These are phyloP conservation scores for Triticum urartu DNA, from an alignment of 176 grass and related monocot species.

Conservation along the genomic window DNA sequence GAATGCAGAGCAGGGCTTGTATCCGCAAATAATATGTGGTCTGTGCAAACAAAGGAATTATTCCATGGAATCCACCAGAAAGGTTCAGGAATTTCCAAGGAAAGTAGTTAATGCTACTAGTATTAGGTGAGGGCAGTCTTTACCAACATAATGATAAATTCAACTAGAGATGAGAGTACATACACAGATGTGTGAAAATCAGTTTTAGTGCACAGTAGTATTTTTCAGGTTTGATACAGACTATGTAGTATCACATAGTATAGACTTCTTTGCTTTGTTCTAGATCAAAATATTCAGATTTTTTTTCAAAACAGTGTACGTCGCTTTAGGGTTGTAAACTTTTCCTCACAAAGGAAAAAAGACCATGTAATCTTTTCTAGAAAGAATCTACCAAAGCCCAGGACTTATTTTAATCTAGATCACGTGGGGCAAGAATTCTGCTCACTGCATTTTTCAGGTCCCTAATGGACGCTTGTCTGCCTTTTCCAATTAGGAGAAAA, in stretches of 20 bases:
- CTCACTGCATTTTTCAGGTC: background rate
- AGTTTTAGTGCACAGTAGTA: background rate
- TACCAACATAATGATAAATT: background rate
- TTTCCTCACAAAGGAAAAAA: background rate
- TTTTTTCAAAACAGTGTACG: too few species aligned
- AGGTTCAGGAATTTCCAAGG: background rate
- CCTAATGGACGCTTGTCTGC: background rate
- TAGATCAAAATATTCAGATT: too few species aligned
- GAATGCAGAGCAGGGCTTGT: background rate
- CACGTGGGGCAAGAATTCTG: background rate
- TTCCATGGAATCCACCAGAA: background rate
- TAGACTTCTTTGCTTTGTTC: too few species aligned
- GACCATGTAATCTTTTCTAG: background rate
- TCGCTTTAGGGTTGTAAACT: background rate
- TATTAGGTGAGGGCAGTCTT: background rate
- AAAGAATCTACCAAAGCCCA: background rate
- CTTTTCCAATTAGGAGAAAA: slow-evolving; percentile 7
- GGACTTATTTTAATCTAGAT: slow-evolving; percentile 15
- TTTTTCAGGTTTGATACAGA: background rate
- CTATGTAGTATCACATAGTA: background rate
- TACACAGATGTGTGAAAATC: background rate
- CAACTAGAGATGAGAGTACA: too few species aligned
- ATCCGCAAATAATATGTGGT: background rate
- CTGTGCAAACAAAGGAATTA: background rate
- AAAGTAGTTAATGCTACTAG: background rate